Evolutionary conservation across 352 stramenopile genomes (phyloP).

Genomic region (Phytophthora agathidicida): DNA sequence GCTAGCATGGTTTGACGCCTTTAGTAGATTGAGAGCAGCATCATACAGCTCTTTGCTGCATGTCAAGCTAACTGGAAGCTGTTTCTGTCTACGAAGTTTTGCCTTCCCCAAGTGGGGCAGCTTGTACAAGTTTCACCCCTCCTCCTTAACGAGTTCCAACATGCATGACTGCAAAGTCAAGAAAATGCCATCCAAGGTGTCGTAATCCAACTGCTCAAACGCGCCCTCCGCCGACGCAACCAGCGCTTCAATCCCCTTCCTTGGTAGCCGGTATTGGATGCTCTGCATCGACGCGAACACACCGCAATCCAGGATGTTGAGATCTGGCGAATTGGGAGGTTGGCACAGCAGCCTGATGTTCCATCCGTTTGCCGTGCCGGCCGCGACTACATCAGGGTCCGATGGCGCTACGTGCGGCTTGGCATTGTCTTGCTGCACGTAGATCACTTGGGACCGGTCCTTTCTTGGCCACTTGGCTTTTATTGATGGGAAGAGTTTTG

Average conservation of each 20-base stretch:
- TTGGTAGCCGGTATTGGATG: slow-evolving; percentile 14
- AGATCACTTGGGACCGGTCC: slow-evolving; percentile 12
- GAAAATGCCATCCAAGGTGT: not conserved
- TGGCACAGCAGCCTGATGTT: slow-evolving; percentile 28
- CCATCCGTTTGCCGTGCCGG: slow-evolving; percentile 12
- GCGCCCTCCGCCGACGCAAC: not conserved
- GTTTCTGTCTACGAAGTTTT: not conserved
- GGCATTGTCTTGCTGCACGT: slow-evolving; percentile 41
- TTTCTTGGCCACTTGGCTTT: slow-evolving; percentile 18
- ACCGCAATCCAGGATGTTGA: slow-evolving; percentile 33
- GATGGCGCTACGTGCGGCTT: slow-evolving; percentile 10
- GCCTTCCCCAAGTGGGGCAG: not conserved
- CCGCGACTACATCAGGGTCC: slow-evolving; percentile 26
- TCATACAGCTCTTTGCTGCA: not conserved
- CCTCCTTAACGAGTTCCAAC: not conserved
- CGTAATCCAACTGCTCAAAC: not conserved
- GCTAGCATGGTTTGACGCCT: too few relatives aligned
- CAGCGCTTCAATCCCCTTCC: not conserved
- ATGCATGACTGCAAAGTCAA: not conserved
- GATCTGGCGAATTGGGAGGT: slow-evolving; percentile 29
- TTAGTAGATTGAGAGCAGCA: too few relatives aligned
- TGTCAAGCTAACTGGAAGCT: not conserved
- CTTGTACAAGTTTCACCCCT: not conserved
- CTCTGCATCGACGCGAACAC: slow-evolving; percentile 33
- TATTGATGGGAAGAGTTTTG: slow-evolving; percentile 31